These are phyloP conservation scores for Rosa rugosa DNA, from an alignment of 306 rosid species.

Conservation along the genomic window DNA sequence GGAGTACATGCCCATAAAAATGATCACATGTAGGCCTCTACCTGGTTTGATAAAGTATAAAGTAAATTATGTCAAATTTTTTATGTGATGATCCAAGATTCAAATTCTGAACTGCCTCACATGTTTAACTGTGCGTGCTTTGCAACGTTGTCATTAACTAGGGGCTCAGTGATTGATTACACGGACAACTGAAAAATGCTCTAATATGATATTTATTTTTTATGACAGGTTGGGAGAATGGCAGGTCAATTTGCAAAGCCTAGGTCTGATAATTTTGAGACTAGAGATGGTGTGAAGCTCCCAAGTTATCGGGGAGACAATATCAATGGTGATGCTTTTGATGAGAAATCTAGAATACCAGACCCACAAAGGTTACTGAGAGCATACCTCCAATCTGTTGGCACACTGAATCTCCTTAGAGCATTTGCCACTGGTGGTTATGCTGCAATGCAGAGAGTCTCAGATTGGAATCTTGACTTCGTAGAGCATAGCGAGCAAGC, in stretches of 20 bases:
- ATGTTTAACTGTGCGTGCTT: neutral
- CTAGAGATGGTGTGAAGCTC: constrained; percentile 37
- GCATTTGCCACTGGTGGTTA: constrained; percentile 51
- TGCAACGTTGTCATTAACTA: neutral
- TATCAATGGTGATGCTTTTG: constrained; percentile 38
- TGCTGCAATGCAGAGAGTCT: constrained; percentile 47
- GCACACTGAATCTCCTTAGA: constrained; percentile 44
- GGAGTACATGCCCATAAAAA: neutral
- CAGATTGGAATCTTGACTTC: constrained; percentile 50
- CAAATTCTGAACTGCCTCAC: neutral
- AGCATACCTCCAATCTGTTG: constrained; percentile 49
- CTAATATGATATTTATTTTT: neutral
- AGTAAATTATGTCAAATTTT: neutral
- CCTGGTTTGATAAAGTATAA: neutral
- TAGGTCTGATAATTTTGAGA: constrained; percentile 40
- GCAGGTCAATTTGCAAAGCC: constrained; percentile 51
- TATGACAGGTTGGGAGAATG: constrained; percentile 43
- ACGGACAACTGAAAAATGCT: neutral
- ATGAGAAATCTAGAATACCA: constrained; percentile 41
- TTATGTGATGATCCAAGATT: neutral
- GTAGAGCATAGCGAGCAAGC: constrained; percentile 39
- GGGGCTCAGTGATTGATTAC: neutral
- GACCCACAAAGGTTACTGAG: constrained; percentile 45
- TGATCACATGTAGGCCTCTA: neutral
- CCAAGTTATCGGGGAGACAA: constrained; percentile 46